Percentiles rank a stretch among this genome's conserved stretches.
Conservation (phyloP, 2,329 filamentous ascomycete genomes). For the Botrytis paeoniae region DNA sequence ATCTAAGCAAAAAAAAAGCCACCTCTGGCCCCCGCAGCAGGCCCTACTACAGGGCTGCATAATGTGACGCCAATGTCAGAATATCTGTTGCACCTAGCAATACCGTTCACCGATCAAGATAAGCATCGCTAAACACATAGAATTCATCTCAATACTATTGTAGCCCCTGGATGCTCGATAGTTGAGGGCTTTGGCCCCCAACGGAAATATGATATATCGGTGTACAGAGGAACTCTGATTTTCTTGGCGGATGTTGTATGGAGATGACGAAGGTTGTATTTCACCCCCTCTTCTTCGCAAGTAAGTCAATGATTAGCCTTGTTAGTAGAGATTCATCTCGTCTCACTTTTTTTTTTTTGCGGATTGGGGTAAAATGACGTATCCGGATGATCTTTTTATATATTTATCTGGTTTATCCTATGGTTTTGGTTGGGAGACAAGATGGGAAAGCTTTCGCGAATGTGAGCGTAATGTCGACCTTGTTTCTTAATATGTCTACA, state of each 20-base stretch:
- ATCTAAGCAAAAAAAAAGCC: not conserved
- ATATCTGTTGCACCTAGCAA: constrained; percentile 1
- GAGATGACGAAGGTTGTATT: not conserved
- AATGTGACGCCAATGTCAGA: constrained; percentile 17
- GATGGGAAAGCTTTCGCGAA: not conserved
- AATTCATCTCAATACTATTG: constrained; percentile 10
- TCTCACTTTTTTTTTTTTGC: not conserved
- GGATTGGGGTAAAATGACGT: constrained; percentile 1
- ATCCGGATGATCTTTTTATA: constrained; percentile 2
- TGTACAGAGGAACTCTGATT: constrained; percentile 1
- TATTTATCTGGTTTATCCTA: not conserved
- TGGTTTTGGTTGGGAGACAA: not conserved
- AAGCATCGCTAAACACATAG: constrained; percentile 11
- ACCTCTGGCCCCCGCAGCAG: not conserved
- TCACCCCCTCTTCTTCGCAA: not conserved
- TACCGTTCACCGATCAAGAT: constrained; percentile 17
- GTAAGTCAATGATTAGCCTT: not conserved
- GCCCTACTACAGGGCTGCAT: constrained; percentile 17
- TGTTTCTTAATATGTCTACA: not conserved
- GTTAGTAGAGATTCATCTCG: constrained; percentile 6
- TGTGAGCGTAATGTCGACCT: not conserved
- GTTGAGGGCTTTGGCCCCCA: constrained; percentile 8
- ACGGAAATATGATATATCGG: constrained; percentile 8
- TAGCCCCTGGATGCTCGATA: constrained; percentile 1
- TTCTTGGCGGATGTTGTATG: not conserved